Percentiles rank a stretch among this genome's conserved stretches.
These are phyloP conservation scores for Trichopus zeylanicus DNA, from an alignment of 116 monocot species.

Conservation along the genomic window DNA sequence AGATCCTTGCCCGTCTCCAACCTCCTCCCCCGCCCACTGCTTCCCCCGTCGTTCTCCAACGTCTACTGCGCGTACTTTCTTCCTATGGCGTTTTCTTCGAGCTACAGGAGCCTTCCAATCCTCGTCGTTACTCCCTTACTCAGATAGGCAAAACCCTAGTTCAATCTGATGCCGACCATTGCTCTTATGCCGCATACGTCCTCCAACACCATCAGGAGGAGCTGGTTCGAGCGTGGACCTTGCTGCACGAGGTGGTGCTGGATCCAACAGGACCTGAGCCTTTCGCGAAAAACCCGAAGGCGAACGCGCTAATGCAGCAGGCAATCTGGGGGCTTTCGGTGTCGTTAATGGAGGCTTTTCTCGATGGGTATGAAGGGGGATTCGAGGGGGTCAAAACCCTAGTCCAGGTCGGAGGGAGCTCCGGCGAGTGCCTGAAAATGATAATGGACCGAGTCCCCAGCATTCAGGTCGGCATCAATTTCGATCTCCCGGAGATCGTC, in stretches of 20 bases:
- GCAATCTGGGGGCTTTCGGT: conserved; percentile 74
- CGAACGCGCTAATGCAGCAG: conserved; percentile 62
- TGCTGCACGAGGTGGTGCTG: conserved; percentile 50
- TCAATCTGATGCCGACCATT: too few relatives aligned
- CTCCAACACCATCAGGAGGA: conserved; percentile 90
- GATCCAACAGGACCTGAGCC: conserved; percentile 57
- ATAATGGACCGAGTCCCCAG: conserved; percentile 37
- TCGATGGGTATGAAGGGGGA: conserved; percentile 32
- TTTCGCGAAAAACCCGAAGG: conserved; percentile 37
- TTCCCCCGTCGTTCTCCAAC: conserved; percentile 43
- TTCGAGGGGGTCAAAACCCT: conserved; percentile 39
- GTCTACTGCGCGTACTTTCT: conserved; percentile 76
- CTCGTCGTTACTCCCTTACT: conserved; percentile 49
- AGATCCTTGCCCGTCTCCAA: conserved; percentile 32
- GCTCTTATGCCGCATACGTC: conserved; percentile 59
- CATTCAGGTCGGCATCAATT: conserved; percentile 45
- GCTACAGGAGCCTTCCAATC: conserved; percentile 3
- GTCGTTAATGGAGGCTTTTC: conserved; percentile 65
- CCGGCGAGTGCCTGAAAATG: conserved; percentile 57
- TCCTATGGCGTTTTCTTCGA: conserved; percentile 61
- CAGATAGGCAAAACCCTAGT: conserved; percentile 43
- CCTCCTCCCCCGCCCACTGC: conserved; percentile 22
- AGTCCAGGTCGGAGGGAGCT: conserved; percentile 77
- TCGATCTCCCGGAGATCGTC: conserved; percentile 77
- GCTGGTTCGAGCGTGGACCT: conserved; percentile 57